phyloP scores from a whole-genome alignment of 2,329 filamentous ascomycete genomes.

The Ascocoryne sarcoides region DNA sequence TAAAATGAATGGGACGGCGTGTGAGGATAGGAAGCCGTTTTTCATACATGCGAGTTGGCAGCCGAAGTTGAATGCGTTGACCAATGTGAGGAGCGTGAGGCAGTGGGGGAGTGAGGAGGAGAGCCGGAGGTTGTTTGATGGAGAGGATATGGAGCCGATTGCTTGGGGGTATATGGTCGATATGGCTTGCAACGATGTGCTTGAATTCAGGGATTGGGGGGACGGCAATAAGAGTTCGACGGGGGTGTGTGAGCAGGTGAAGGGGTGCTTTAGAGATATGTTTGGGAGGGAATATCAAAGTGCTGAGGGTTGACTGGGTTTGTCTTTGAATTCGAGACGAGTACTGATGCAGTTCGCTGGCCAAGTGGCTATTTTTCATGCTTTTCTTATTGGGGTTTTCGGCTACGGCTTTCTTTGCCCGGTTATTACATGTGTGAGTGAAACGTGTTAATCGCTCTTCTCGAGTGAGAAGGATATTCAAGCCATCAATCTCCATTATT shows the following conservation, averaged over 20 bases:
- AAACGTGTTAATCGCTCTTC: too few species aligned
- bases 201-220: conserved; percentile 14
- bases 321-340: not conserved
- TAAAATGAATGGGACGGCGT: not conserved
- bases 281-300: conserved; percentile 9
- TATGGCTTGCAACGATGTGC: conserved; percentile 13
- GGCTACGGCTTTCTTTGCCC: too few species aligned
- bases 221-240: conserved; percentile 7
- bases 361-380: too few species aligned
- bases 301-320: not conserved
- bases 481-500: too few species aligned
- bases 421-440: too few species aligned
- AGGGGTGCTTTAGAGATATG: conserved; percentile 8
- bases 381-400: too few species aligned
- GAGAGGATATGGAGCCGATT: conserved; percentile 11
- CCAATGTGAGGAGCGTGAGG: conserved; percentile 5
- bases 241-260: conserved; percentile 12
- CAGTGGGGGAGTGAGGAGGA: conserved; percentile 12
- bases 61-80: conserved; percentile 14
- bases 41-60: conserved; percentile 18
- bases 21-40: conserved; percentile 2
- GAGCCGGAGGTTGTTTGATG: conserved; percentile 3
- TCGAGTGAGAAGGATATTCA: too few species aligned
- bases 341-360: too few species aligned
- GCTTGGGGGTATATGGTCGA: conserved; percentile 18